Percentiles rank a stretch among this genome's conserved stretches.
phyloP scores from a whole-genome alignment of 2,329 filamentous ascomycete genomes.

The Aspergillus calidoustus region DNA sequence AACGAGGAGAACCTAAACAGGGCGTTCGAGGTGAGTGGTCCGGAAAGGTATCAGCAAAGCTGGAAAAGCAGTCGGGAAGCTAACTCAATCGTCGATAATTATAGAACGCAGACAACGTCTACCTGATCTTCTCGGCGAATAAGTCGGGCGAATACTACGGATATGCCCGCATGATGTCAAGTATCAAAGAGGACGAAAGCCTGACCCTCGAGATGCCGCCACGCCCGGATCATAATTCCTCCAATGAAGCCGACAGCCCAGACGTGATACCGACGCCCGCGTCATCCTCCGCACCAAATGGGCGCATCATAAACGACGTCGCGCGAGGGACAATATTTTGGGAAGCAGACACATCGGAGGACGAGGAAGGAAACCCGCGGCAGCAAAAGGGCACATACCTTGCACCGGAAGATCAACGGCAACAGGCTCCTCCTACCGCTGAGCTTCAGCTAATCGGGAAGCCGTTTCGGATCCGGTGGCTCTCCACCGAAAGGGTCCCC shows the following conservation, averaged over 20 bases:
- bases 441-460: constrained; percentile 77
- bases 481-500: constrained; percentile 79
- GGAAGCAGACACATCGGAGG: constrained; percentile 72
- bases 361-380: constrained; percentile 39
- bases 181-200: constrained; percentile 76
- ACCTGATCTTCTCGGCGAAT: constrained; percentile 92
- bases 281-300: constrained; percentile 76
- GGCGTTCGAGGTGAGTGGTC: constrained; percentile 71
- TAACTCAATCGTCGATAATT: neutral
- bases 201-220: constrained; percentile 72
- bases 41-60: neutral
- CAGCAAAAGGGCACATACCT: constrained; percentile 54
- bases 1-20: constrained; percentile 84
- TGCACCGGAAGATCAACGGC: constrained; percentile 46
- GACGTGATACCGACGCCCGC: constrained; percentile 80
- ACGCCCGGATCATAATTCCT: constrained; percentile 59
- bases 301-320: constrained; percentile 89
- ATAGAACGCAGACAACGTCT: constrained; percentile 80
- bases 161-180: constrained; percentile 86
- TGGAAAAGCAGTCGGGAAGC: neutral
- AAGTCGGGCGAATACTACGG: constrained; percentile 98
- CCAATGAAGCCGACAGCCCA: constrained; percentile 67
- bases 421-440: constrained; percentile 25
- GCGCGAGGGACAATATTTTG: constrained; percentile 96
- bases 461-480: constrained; percentile 88